Conservation (phyloP, 768 basidiomycete species). For the Leucocoprinus leucothites region DNA sequence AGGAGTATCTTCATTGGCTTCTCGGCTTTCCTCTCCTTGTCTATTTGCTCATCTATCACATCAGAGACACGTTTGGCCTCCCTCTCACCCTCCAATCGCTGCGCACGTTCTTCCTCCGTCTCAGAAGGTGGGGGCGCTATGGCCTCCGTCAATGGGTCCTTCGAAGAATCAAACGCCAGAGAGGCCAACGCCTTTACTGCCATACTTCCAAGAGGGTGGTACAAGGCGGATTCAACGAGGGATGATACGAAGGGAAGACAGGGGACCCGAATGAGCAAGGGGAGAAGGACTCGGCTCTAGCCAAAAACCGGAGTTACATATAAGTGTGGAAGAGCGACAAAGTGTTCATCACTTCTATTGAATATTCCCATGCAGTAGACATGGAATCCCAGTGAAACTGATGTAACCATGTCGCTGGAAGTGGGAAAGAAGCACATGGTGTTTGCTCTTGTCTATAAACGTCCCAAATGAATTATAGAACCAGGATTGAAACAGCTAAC, state of each 20-base stretch:
- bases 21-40: conserved; percentile 43
- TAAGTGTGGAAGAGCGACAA: not conserved
- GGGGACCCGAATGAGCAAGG: not conserved
- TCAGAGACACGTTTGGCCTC: conserved; percentile 56
- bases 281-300: not conserved
- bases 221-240: not conserved
- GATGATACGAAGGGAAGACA: not conserved
- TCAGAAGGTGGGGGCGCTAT: conserved; percentile 55
- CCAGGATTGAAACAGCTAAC: not conserved
- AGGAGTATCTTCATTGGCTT: conserved; percentile 58
- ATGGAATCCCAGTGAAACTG: not conserved
- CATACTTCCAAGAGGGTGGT: not conserved
- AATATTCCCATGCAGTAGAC: conserved; percentile 4
- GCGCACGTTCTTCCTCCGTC: conserved; percentile 39
- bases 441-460: not conserved
- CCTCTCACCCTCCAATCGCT: conserved; percentile 43
- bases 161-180: not conserved
- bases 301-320: not conserved
- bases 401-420: not conserved
- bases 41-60: conserved; percentile 61
- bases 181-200: not conserved
- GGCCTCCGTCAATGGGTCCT: conserved; percentile 47
- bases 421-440: conserved; percentile 9
- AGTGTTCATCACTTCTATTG: conserved; percentile 5
- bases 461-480: not conserved